phyloP scores from a whole-genome alignment of 129 eudicot genomes.

The Sambucus nigra region DNA sequence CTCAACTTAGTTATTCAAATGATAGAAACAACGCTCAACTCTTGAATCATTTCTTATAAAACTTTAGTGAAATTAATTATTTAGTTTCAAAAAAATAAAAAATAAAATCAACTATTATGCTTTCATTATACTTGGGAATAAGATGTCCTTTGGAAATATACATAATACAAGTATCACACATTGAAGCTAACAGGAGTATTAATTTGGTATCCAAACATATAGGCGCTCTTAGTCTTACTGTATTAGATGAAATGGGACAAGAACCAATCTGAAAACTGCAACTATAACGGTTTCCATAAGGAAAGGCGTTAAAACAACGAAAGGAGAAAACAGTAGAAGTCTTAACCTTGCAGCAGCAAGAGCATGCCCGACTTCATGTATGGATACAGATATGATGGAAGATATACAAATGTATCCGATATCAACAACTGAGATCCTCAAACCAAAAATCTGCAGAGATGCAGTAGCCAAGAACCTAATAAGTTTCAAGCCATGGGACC shows the following conservation, averaged over 20 bases:
- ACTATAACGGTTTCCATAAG: background rate
- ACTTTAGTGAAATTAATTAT: no score
- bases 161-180: no score
- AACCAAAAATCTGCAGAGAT: conserved; percentile 37
- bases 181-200: no score
- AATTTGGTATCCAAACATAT: no score
- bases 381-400: conserved; percentile 46
- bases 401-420: conserved; percentile 51
- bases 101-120: no score
- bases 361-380: conserved; percentile 94
- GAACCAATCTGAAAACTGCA: background rate
- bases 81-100: no score
- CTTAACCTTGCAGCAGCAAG: conserved; percentile 92
- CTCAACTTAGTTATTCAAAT: no score
- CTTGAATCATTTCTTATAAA: no score
- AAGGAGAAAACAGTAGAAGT: conserved; percentile 2
- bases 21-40: no score
- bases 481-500: background rate
- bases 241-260: background rate
- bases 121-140: no score
- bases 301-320: background rate
- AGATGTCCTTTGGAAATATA: no score
- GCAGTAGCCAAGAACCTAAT: conserved; percentile 8
- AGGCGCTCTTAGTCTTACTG: background rate
- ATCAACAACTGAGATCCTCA: conserved; percentile 41